phyloP scores from a whole-genome alignment of 208 protist genomes.

The Herpetomonas muscarum region DNA sequence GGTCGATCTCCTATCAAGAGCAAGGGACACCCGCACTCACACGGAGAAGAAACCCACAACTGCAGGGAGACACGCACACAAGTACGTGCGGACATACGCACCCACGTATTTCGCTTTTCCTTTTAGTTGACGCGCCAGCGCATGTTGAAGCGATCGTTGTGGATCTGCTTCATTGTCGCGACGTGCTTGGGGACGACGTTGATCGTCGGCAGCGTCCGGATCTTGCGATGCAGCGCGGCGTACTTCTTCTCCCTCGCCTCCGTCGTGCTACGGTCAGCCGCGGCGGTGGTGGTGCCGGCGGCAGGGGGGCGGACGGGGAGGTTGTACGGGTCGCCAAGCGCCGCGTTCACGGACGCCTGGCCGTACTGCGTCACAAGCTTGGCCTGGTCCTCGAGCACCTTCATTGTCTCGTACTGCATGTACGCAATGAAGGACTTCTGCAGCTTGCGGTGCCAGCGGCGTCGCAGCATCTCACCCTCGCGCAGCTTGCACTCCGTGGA shows the following conservation, averaged over 20 bases:
- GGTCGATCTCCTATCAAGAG: too few species aligned
- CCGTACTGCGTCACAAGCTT: conserved; percentile 78
- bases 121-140: conserved; percentile 83
- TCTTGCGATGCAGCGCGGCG: conserved; percentile 43
- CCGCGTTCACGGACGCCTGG: conserved; percentile 83
- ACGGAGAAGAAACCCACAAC: background rate
- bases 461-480: conserved; percentile 83
- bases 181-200: conserved; percentile 84
- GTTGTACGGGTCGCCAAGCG: conserved; percentile 63
- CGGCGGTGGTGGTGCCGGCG: background rate
- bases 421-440: conserved; percentile 90
- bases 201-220: conserved; percentile 60
- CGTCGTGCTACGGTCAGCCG: background rate
- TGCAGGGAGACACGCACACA: background rate
- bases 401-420: conserved; percentile 91
- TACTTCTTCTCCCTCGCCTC: conserved; percentile 40
- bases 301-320: background rate
- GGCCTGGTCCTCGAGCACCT: conserved; percentile 87
- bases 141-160: conserved; percentile 91
- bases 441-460: conserved; percentile 70
- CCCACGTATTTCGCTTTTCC: background rate
- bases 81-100: background rate
- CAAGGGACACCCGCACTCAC: too few species aligned
- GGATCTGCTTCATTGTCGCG: conserved; percentile 90
- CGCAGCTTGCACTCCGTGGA: conserved; percentile 83